A percentile compares a stretch with the other conserved stretches of the same genome.
Conservation (phyloP, 176 grass and related monocot species). For the Secale cereale region DNA sequence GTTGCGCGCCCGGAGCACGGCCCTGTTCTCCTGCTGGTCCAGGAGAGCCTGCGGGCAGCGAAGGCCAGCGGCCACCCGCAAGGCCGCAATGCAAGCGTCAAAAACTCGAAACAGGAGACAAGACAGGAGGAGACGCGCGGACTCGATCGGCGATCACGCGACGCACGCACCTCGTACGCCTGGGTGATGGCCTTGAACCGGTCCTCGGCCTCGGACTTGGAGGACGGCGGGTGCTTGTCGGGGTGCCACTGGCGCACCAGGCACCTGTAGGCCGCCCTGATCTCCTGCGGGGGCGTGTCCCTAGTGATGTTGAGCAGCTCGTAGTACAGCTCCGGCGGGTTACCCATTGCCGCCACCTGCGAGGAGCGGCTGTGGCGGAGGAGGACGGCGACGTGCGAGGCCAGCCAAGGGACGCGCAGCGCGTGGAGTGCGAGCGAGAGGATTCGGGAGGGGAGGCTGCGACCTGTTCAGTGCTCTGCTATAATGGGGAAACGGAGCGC, state of each 20-base stretch:
- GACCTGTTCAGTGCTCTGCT: slow-evolving; percentile 17
- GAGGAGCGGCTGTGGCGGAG: background rate
- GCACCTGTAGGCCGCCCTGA: slow-evolving; percentile 59
- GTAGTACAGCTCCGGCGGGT: slow-evolving; percentile 63
- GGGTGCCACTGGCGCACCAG: slow-evolving; percentile 85
- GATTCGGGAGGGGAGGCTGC: slow-evolving; percentile 20
- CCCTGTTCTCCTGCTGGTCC: slow-evolving; percentile 69
- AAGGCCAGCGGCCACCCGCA: background rate
- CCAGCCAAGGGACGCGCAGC: background rate
- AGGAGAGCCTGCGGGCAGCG: slow-evolving; percentile 43
- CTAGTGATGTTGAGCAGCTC: slow-evolving; percentile 56
- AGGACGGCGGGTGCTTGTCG: slow-evolving; percentile 81
- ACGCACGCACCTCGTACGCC: slow-evolving; percentile 63
- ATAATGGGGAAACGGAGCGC: slow-evolving; percentile 11
- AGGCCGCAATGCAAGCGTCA: background rate
- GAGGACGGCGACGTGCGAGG: background rate
- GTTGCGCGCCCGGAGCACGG: slow-evolving; percentile 15
- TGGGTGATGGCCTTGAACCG: slow-evolving; percentile 82
- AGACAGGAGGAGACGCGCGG: no score
- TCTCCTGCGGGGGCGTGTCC: slow-evolving; percentile 56
- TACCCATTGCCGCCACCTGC: slow-evolving; percentile 39
- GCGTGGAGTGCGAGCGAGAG: slow-evolving; percentile 7
- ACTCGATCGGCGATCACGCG: background rate
- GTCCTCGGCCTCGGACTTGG: slow-evolving; percentile 63
- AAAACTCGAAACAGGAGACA: background rate